Conservation (phyloP, 495 filamentous ascomycete species). For the Penicillium lividum region DNA sequence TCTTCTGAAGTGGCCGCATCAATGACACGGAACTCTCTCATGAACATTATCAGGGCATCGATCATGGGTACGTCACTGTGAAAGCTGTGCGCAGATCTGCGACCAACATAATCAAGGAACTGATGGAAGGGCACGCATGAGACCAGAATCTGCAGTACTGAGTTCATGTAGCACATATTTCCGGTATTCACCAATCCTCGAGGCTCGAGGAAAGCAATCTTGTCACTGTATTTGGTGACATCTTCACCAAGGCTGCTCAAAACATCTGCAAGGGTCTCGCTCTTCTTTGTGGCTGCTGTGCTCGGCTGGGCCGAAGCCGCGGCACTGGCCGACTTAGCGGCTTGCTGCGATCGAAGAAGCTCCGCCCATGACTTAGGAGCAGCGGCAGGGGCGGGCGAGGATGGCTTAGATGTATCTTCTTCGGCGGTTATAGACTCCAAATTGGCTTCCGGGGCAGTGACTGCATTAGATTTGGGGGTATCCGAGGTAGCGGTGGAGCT, state of each 20-base stretch:
- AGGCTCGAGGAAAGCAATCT: conserved; percentile 86
- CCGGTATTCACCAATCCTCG: conserved; percentile 93
- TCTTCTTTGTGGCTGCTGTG: conserved; percentile 50
- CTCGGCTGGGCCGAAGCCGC: conserved; percentile 42
- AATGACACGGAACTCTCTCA: conserved; percentile 87
- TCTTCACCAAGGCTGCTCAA: conserved; percentile 65
- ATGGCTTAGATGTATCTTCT: conserved; percentile 36
- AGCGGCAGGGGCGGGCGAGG: conserved; percentile 37
- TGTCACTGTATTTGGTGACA: conserved; percentile 56
- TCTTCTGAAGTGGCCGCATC: conserved; percentile 75
- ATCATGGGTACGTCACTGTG: conserved; percentile 92
- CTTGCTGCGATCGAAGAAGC: conserved; percentile 59
- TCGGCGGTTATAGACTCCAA: conserved; percentile 21
- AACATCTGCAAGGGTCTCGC: conserved; percentile 69
- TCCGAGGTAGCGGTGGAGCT: conserved; percentile 40
- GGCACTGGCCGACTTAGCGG: conserved; percentile 28
- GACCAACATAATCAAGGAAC: conserved; percentile 85
- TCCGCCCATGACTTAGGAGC: conserved; percentile 77
- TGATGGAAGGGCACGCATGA: conserved; percentile 93
- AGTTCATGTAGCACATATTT: conserved; percentile 99
- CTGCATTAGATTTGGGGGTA: conserved; percentile 33
- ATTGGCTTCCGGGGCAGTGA: conserved; percentile 23
- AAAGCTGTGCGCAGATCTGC: conserved; percentile 83
- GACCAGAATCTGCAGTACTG: conserved; percentile 90
- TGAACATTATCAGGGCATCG: conserved; percentile 96